These are phyloP conservation scores for Vitis riparia DNA, from an alignment of 164 flowering plant species.

Conservation along the genomic window DNA sequence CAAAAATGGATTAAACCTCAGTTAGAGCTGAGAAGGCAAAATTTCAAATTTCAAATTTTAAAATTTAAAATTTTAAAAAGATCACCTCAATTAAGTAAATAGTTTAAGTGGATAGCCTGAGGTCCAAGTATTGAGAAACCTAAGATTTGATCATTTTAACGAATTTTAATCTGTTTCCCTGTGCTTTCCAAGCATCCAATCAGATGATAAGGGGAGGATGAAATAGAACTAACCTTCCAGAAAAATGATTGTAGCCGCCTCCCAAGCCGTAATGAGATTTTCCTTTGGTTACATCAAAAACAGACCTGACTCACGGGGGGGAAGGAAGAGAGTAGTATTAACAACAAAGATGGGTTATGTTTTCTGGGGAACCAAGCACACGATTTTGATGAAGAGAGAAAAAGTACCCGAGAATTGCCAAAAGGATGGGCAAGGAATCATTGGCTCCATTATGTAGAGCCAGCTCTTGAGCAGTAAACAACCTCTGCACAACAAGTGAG, in stretches of 20 bases:
- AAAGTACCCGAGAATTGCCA: slow-evolving; percentile 74
- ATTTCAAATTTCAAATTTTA: too few relatives aligned
- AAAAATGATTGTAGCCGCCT: slow-evolving; percentile 85
- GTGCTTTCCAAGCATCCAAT: too few relatives aligned
- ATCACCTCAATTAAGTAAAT: too few relatives aligned
- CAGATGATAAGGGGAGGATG: background rate
- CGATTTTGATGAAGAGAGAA: background rate
- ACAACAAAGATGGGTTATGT: background rate
- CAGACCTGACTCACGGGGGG: slow-evolving; percentile 52
- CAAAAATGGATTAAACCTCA: too few relatives aligned
- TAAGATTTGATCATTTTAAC: too few relatives aligned
- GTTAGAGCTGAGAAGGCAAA: too few relatives aligned
- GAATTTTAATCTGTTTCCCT: too few relatives aligned
- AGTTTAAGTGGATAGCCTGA: too few relatives aligned
- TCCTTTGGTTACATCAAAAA: slow-evolving; percentile 94
- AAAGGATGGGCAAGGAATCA: slow-evolving; percentile 54
- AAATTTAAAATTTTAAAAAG: too few relatives aligned
- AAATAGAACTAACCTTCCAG: slow-evolving; percentile 68
- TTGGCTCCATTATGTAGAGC: slow-evolving; percentile 76
- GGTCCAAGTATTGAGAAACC: too few relatives aligned
- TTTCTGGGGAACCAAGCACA: background rate
- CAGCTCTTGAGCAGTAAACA: slow-evolving; percentile 60
- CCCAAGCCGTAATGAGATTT: slow-evolving; percentile 83
- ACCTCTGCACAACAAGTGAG: slow-evolving; percentile 12
- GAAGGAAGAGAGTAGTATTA: background rate